Evolutionary conservation across 1,284 basidiomycete genomes (phyloP).

Genomic region (Apiotrichum laibachii): DNA sequence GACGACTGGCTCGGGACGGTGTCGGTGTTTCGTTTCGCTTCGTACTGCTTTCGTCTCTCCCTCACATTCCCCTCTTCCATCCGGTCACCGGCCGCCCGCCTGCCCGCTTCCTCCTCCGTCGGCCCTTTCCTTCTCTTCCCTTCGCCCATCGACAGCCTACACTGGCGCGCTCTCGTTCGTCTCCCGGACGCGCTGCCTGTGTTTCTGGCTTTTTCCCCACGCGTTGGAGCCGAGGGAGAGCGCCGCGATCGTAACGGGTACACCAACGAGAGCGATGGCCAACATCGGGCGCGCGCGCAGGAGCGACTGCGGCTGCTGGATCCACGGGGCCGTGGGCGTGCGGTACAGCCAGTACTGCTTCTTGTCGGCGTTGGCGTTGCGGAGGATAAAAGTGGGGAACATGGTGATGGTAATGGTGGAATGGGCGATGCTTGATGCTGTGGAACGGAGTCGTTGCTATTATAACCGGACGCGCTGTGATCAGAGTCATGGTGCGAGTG

Average conservation of each 20-base stretch:
- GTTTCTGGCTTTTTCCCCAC: background rate
- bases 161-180: background rate
- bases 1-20: no score
- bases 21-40: no score
- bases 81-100: no score
- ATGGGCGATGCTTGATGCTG: conserved; percentile 4
- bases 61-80: no score
- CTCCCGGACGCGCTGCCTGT: background rate
- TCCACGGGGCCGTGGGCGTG: background rate
- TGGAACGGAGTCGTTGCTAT: no score
- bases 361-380: background rate
- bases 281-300: background rate
- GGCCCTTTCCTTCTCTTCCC: background rate
- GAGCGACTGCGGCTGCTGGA: background rate
- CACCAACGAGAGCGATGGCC: background rate
- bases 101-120: no score
- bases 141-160: background rate
- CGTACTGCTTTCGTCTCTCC: no score
- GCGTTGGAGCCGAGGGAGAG: background rate
- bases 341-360: background rate
- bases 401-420: background rate
- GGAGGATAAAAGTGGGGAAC: background rate
- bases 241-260: background rate
- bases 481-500: no score
- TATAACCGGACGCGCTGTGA: no score